Evolutionary conservation across 2,329 filamentous ascomycete genomes (phyloP).

Genomic region (Ophiostoma ulmi): DNA sequence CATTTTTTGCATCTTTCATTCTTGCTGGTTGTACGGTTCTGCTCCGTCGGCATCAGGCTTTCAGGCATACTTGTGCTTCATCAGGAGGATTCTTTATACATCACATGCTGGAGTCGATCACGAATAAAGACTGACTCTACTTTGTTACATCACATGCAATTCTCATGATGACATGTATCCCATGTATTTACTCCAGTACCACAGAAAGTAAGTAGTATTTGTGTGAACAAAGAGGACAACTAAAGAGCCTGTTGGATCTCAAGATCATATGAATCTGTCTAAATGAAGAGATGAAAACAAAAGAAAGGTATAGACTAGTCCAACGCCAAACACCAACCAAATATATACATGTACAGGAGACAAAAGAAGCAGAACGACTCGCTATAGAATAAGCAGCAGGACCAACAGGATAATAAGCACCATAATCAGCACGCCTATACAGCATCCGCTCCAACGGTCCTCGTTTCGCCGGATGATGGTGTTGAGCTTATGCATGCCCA

Average conservation of each 20-base stretch:
- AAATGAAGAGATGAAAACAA: background rate
- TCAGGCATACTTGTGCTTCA: too few relatives aligned
- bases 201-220: too few relatives aligned
- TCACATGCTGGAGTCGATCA: too few relatives aligned
- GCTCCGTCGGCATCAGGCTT: too few relatives aligned
- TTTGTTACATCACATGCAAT: too few relatives aligned
- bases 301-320: background rate
- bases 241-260: too few relatives aligned
- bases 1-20: background rate
- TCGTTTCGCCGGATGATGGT: conserved; percentile 85
- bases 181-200: too few relatives aligned
- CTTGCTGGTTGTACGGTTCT: background rate
- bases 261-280: background rate
- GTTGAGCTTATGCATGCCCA: conserved; percentile 78
- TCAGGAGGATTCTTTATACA: too few relatives aligned
- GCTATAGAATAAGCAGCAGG: conserved; percentile 60
- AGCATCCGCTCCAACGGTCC: conserved; percentile 82
- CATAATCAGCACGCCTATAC: conserved; percentile 81
- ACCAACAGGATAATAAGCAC: conserved; percentile 83
- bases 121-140: too few relatives aligned
- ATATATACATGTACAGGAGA: background rate
- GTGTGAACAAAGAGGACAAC: too few relatives aligned
- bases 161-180: too few relatives aligned
- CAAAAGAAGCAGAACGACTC: background rate
- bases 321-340: background rate